Conservation (phyloP, 1,139 yeast species). For the Hyphopichia burtonii region DNA sequence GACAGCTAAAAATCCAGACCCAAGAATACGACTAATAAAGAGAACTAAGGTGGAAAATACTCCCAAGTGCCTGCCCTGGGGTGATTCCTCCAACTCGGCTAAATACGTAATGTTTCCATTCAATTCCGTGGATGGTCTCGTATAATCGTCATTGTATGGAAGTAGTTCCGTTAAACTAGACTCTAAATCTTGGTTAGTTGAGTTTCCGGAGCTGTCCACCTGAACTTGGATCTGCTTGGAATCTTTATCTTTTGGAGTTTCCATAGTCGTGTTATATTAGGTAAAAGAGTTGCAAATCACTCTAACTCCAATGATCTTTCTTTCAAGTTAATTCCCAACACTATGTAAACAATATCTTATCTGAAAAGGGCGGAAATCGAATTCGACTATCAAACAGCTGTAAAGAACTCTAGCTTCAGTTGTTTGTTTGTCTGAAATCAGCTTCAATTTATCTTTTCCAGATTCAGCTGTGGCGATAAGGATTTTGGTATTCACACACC, state of each 20-base stretch:
- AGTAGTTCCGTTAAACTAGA: not conserved
- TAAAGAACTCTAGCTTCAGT: not conserved
- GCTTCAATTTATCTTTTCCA: not conserved
- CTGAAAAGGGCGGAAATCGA: too few relatives aligned
- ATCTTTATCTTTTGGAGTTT: not conserved
- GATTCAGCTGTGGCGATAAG: conserved; percentile 3
- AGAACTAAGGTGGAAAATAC: conserved; percentile 61
- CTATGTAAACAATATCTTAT: too few relatives aligned
- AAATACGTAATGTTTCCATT: conserved; percentile 18
- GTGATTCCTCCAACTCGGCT: conserved; percentile 52
- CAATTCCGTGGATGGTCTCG: conserved; percentile 8
- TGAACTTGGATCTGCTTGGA: not conserved
- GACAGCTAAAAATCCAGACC: conserved; percentile 74
- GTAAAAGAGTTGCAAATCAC: too few relatives aligned
- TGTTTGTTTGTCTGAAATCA: not conserved
- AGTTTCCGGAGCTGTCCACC: not conserved
- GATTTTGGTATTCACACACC: not conserved
- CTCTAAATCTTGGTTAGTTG: not conserved
- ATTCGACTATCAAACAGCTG: not conserved
- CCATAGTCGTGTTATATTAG: not conserved
- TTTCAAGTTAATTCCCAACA: too few relatives aligned
- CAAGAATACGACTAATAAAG: conserved; percentile 68
- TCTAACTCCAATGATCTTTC: too few relatives aligned
- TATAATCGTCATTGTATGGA: conserved; percentile 4
- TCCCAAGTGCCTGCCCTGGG: conserved; percentile 76